Evolutionary conservation across 2,329 filamentous ascomycete species (phyloP), one percentile per base, ranked within the genome.

Genomic region (Monosporascus ibericus): DNA sequence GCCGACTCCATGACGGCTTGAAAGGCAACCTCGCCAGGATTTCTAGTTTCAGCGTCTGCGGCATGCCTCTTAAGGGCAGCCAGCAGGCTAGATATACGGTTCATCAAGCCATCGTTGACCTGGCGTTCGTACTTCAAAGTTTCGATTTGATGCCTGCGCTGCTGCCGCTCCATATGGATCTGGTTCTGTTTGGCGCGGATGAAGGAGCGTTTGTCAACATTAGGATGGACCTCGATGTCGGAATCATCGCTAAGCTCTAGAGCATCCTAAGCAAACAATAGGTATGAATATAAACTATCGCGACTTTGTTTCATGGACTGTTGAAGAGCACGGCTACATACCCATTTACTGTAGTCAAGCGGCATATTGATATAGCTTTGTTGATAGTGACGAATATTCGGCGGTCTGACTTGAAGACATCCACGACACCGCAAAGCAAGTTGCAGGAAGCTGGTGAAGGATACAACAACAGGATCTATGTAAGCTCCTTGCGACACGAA

Each of bases 191-290:
- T 99, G 59, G 94, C 95, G 60, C 92, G 90, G 70, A 99, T 99
- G 72, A 99, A 99, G 55, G 92, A 97, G 49, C 87, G 84, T 72
- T 99, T 99, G 76, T 99, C 94, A 69, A 99, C 94, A 69, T 99
- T 99, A 55, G 94, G 94, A 72, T 99, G 94, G 49, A 97, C 94
- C 75, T 99, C 94, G 64, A 99, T 86, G 66, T 99, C 94, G 49
- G 91, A 96, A 73, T 99, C 94, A 72, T 99, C 94, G 66, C 90
- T 96, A 68, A 99, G 85, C 84, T 99, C 94, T 67, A 99, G 82
- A 54, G 88, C 86, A 69, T 97, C 88, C 86, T 89, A 55, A 50
- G 36, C n/a, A 44, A 37, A 46, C n/a, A 24, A 49, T 53, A 42
- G 51, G 55, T 56, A 48, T 42, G 18, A 22, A 34, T 51, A n/a